Percentiles rank a stretch among this genome's conserved stretches.
phyloP scores from a whole-genome alignment of 257 asterid species.

The Solanum acaule region DNA sequence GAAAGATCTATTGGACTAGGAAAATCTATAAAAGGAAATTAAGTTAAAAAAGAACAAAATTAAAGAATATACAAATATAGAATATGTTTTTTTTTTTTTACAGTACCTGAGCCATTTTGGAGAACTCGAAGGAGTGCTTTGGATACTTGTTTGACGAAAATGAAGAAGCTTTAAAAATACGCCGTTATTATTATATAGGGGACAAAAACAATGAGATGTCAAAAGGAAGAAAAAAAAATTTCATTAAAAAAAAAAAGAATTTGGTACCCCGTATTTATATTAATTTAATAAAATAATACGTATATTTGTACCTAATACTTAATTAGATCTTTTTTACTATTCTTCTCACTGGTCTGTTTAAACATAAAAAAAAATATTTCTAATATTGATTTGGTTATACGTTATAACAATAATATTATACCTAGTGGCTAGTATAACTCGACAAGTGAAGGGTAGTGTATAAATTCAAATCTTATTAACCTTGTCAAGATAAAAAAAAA shows the following conservation, averaged over 20 bases:
- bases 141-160: not conserved
- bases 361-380: not conserved
- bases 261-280: not conserved
- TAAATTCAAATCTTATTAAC: too few relatives aligned
- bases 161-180: not conserved
- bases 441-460: too few relatives aligned
- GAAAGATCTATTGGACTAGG: not conserved
- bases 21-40: not conserved
- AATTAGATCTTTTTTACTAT: not conserved
- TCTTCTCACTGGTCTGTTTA: not conserved
- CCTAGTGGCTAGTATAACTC: too few relatives aligned
- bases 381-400: not conserved
- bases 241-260: too few relatives aligned
- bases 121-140: not conserved
- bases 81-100: not conserved
- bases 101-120: conserved; percentile 26
- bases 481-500: too few relatives aligned
- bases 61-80: not conserved
- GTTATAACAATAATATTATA: not conserved
- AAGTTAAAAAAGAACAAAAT: not conserved
- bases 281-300: not conserved
- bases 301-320: not conserved
- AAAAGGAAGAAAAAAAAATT: too few relatives aligned
- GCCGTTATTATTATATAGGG: not conserved
- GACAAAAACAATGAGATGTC: not conserved